These are phyloP conservation scores for Mycena venus DNA, from an alignment of 768 basidiomycete species.

Conservation along the genomic window DNA sequence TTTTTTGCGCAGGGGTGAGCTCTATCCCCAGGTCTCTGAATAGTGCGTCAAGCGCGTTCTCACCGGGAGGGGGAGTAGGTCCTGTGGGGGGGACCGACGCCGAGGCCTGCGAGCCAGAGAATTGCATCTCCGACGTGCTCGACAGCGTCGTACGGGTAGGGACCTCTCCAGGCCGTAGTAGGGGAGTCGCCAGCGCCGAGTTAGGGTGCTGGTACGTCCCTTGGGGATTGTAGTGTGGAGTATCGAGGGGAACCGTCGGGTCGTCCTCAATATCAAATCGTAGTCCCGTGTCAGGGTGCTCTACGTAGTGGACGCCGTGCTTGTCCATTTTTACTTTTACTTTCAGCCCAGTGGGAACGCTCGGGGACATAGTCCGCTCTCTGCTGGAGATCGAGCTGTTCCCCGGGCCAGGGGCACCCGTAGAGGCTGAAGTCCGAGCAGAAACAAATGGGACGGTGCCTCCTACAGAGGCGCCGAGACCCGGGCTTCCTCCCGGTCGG, in stretches of 20 bases:
- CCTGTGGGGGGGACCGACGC: not conserved
- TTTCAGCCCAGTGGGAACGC: not conserved
- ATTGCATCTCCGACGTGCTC: not conserved
- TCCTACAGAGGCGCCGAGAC: too few relatives aligned
- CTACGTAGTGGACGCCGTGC: not conserved
- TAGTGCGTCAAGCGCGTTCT: not conserved
- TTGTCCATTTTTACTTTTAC: not conserved
- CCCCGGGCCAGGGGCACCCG: too few relatives aligned
- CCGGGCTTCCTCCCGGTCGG: too few relatives aligned
- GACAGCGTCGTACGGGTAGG: not conserved
- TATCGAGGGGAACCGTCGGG: not conserved
- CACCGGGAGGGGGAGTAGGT: not conserved
- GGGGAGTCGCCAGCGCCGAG: not conserved
- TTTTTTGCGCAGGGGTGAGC: not conserved
- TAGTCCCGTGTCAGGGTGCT: not conserved
- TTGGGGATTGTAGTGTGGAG: not conserved
- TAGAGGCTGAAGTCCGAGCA: too few relatives aligned
- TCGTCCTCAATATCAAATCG: slow-evolving; percentile 6
- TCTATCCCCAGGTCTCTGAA: not conserved
- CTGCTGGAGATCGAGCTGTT: not conserved
- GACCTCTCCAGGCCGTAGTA: not conserved
- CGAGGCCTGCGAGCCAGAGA: not conserved
- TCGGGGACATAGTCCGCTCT: not conserved
- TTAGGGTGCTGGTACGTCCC: too few relatives aligned
- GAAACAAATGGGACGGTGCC: too few relatives aligned